These are phyloP conservation scores for Auriscalpium vulgare DNA, from an alignment of 768 basidiomycete species.

Conservation along the genomic window DNA sequence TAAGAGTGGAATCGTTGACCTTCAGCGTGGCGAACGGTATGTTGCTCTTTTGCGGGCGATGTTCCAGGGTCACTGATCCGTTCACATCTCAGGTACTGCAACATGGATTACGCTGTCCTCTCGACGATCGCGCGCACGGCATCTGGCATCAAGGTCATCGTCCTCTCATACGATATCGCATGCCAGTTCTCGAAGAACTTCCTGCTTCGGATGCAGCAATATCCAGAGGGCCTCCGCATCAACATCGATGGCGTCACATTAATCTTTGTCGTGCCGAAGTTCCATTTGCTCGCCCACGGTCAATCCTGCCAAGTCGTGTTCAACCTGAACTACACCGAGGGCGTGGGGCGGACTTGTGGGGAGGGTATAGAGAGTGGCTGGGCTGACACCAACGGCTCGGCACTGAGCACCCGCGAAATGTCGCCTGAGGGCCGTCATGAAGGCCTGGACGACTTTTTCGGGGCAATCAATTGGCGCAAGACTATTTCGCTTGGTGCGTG, in stretches of 20 bases:
- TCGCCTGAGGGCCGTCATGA: constrained; percentile 4
- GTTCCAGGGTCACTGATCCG: no score
- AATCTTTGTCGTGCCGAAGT: not conserved
- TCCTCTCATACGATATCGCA: not conserved
- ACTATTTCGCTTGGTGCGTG: not conserved
- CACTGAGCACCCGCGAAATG: constrained; percentile 10
- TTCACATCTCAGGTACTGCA: not conserved
- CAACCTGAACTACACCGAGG: constrained; percentile 4
- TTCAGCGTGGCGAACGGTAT: not conserved
- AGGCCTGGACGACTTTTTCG: constrained; percentile 4
- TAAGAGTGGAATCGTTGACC: not conserved
- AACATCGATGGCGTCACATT: not conserved
- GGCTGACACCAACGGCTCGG: constrained; percentile 5
- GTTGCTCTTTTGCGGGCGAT: not conserved
- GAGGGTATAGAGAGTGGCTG: constrained; percentile 15
- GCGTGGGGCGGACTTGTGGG: constrained; percentile 11
- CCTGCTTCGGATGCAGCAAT: not conserved
- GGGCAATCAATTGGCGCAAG: constrained; percentile 12
- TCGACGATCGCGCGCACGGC: not conserved
- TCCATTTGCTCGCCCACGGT: not conserved
- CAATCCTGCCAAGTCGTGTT: constrained; percentile 9
- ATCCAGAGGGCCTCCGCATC: not conserved
- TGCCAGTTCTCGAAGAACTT: not conserved
- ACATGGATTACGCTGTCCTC: not conserved
- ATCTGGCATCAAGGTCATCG: not conserved